Base-by-base conservation (phyloP, 106 monocot genomes). In the Acorus calamus region DNA sequence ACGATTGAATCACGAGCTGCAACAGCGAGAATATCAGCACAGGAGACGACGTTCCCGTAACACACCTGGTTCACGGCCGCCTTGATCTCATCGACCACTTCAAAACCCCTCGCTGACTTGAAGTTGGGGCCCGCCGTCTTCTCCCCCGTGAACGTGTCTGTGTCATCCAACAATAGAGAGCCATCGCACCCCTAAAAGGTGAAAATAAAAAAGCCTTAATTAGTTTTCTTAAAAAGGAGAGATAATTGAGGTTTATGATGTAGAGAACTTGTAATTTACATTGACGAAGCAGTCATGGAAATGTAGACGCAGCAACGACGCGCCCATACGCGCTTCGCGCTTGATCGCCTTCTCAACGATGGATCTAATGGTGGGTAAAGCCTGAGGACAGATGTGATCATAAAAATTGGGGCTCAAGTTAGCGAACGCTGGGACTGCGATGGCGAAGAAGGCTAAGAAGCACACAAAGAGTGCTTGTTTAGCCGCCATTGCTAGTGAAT, bases 251-350 rank as follows among this genome's bases (percentile, higher is more conserved):
- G 28, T 28, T 28, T 28, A 28, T 28, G 28, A 1, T 28, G 28
- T 28, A 28, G 28, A 28, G 28, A 28, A 28, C 28, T 28, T 28
- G 28, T 28, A 28, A 1, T 28, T 28, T 28, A 28, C 87, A 66
- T 80, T 71, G n/a, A 92, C 92, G 57, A 92, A 84, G 74, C 91
- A 92, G 55, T 92, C 91, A 46, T 92, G 91, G 56, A 87, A 92
- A 54, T 87, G 86, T 41, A 92, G 63, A n/a, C 92, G 73, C 5
- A 92, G 55, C 11, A 92, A 66, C 12, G 84, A 79, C 3, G 92
- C 92, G 4, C 69, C 87, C 62, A 84, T 77, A 48, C 92, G 73
- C 2, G 78, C 75, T 41, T 87, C 87, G 11, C 7, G 48, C 8
- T 60, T 58, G 41, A 86, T 50, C 2, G 75, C 78, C 2, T 7